Evolutionary conservation across 1,284 basidiomycete species (phyloP), one percentile per base, ranked within the genome.

Genomic region (Pseudozyma pruni): DNA sequence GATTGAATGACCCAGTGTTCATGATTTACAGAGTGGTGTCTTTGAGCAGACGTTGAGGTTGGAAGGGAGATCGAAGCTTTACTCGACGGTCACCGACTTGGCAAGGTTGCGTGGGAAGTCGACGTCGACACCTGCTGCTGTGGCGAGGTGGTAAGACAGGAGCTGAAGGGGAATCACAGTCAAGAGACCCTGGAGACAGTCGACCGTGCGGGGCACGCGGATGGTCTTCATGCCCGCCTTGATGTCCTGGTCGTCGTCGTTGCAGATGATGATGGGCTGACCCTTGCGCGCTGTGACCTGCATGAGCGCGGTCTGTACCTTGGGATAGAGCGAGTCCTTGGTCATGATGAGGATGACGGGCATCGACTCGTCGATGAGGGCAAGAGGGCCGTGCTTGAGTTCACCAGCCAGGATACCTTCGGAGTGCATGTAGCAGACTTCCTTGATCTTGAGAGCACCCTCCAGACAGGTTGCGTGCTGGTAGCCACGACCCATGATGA

Each of bases 371-470:
- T 98, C 95, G 81, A 98, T 91, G 70, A 98, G 86, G 51, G 96
- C 95, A 53, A 98, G 89, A 51, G 96, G 96, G 47, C 96, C 96
- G 84, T 99, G 96, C 86, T 98, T 98, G 76, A 98, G 87, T 86
- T 99, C 96, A 76, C 95, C 95, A 35, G 95, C 95, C 53, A 98
- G 89, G 83, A 98, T 97, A 25, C 84, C 84, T 66, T 85, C 83
- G 25, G 82, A 83, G 73, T 84, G 83, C 83, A 83, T 83, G 71
- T 82, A 84, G 74, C 84, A 85, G 83, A 98, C 94, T 87, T 98
- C 96, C 86, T 99, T 99, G 87, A 99, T 98, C 88, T 99, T 99
- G 75, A 99, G 86, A 2, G 96, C 96, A 69, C 94, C 96, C 84
- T 99, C 96, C 54, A 99, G 87, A 84, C 94, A 98, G 16, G 96